Conservation (phyloP, 1,284 basidiomycete genomes). For the Heterobasidion occidentale region DNA sequence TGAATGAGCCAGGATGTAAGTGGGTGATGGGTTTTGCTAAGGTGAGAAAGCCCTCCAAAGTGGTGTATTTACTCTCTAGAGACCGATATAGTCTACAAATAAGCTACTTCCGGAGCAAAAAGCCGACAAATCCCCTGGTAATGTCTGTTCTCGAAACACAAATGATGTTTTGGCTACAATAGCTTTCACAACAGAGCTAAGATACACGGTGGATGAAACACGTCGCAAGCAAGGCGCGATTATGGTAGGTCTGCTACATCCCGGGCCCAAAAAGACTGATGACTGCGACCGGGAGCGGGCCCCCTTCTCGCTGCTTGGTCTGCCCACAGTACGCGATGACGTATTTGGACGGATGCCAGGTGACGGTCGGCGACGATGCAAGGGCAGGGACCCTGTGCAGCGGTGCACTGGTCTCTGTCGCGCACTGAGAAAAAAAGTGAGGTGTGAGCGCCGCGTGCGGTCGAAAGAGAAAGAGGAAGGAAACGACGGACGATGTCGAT, state of each 20-base stretch:
- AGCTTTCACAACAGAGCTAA: too few species aligned
- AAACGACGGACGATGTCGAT: conserved; percentile 57
- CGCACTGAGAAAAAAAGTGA: conserved; percentile 39
- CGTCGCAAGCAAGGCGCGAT: not conserved
- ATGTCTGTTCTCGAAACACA: too few species aligned
- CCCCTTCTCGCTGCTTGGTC: conserved; percentile 52
- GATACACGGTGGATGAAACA: too few species aligned
- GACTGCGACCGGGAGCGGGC: conserved; percentile 51
- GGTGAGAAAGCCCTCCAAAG: too few species aligned
- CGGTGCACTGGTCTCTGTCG: conserved; percentile 63
- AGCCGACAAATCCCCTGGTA: too few species aligned
- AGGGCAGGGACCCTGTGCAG: conserved; percentile 62
- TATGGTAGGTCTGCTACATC: conserved; percentile 15
- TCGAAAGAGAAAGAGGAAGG: not conserved
- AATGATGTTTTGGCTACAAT: too few species aligned
- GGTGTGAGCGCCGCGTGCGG: not conserved
- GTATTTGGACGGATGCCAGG: conserved; percentile 75
- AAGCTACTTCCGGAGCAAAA: too few species aligned
- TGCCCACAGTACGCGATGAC: conserved; percentile 74
- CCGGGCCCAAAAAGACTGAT: conserved; percentile 64
- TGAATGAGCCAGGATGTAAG: too few species aligned
- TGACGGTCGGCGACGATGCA: conserved; percentile 58
- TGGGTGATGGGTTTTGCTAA: too few species aligned
- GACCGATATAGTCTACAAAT: too few species aligned
- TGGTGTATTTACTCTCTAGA: too few species aligned